These are phyloP conservation scores for Adenanthera pavonina DNA, from an alignment of 306 rosid species.

Conservation along the genomic window DNA sequence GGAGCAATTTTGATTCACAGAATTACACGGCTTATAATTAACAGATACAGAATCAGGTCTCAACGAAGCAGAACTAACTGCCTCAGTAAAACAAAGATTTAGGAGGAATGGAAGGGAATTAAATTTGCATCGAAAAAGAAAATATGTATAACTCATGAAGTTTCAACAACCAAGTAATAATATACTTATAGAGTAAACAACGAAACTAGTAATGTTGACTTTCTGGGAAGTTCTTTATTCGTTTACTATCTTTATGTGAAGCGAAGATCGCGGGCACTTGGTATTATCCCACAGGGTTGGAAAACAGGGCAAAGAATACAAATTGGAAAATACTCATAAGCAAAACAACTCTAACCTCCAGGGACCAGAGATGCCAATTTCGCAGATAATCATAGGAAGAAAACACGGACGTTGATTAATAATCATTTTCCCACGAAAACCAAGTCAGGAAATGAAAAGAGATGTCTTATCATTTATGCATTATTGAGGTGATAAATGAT, in stretches of 20 bases:
- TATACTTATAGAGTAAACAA: not conserved
- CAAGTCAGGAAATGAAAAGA: not conserved
- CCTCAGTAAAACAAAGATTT: conserved; percentile 6
- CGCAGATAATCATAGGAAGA: conserved; percentile 13
- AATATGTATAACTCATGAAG: not conserved
- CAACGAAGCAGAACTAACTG: conserved; percentile 1
- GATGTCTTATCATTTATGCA: not conserved
- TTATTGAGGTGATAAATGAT: not conserved
- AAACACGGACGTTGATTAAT: not conserved
- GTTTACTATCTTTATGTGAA: not conserved
- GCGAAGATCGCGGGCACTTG: not conserved
- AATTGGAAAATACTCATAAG: not conserved
- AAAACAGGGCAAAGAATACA: conserved; percentile 25
- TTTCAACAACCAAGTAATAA: conserved; percentile 16
- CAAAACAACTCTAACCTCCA: not conserved
- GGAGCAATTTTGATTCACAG: conserved; percentile 4
- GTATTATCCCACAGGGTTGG: conserved; percentile 31
- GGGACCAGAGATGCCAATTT: conserved; percentile 6
- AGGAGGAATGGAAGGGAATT: not conserved
- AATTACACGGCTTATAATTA: not conserved
- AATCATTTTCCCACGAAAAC: conserved; percentile 16
- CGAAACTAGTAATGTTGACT: not conserved
- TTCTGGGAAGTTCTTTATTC: not conserved
- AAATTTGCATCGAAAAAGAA: conserved; percentile 4
- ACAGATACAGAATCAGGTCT: not conserved